A percentile compares a stretch with the other conserved stretches of the same genome.
Conservation (phyloP, 2,329 filamentous ascomycete species). For the Aspergillus nomiae region DNA sequence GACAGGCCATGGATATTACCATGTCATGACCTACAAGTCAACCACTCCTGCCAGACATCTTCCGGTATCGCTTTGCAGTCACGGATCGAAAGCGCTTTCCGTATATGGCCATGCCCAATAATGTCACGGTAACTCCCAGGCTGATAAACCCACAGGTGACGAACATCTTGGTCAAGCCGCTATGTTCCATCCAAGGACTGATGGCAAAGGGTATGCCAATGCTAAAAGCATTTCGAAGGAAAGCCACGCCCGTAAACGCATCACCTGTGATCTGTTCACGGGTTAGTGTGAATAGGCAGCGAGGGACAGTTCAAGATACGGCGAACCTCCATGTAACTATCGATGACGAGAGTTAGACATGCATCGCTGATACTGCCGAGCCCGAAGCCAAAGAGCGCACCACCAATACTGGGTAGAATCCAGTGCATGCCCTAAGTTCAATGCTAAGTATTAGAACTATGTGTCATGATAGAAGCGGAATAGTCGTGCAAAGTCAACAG, state of each 20-base stretch:
- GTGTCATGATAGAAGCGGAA: neutral
- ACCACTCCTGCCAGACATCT: slow-evolving; percentile 2
- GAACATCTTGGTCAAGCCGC: slow-evolving; percentile 30
- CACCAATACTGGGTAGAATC: slow-evolving; percentile 43
- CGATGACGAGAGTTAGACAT: slow-evolving; percentile 39
- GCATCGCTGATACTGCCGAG: slow-evolving; percentile 44
- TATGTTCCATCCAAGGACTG: slow-evolving; percentile 28
- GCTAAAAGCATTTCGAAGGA: slow-evolving; percentile 34
- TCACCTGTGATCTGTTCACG: slow-evolving; percentile 17
- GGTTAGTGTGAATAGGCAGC: neutral
- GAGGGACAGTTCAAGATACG: neutral
- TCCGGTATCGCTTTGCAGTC: slow-evolving; percentile 7
- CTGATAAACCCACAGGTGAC: slow-evolving; percentile 29
- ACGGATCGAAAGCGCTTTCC: slow-evolving; percentile 19
- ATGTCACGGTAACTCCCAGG: slow-evolving; percentile 19
- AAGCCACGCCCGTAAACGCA: slow-evolving; percentile 33
- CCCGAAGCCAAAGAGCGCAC: slow-evolving; percentile 42
- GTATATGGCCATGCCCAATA: slow-evolving; percentile 26
- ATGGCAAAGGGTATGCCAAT: slow-evolving; percentile 36
- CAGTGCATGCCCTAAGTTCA: slow-evolving; percentile 45
- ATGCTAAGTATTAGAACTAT: too few species aligned
- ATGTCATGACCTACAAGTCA: neutral
- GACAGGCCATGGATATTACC: too few species aligned
- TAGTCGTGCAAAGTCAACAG: neutral
- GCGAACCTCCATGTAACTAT: slow-evolving; percentile 41